phyloP scores from a whole-genome alignment of 1,284 basidiomycete genomes.

The Sanghuangporus sanghuang region DNA sequence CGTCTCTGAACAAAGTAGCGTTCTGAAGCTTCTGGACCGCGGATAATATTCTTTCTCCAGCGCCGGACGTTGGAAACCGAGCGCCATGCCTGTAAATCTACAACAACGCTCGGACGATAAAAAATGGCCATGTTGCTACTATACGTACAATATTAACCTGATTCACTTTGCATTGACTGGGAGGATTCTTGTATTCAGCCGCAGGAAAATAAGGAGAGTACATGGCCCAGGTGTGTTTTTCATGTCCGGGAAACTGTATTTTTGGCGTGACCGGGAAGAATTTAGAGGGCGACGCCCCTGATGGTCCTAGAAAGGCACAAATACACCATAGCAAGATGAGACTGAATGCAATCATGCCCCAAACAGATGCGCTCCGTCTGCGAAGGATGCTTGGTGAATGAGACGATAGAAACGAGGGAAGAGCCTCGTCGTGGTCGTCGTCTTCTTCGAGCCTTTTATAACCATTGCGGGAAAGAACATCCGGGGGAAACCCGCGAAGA shows the following conservation, averaged over 20 bases:
- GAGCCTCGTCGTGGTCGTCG: not conserved
- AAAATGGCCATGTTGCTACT: conserved; percentile 5
- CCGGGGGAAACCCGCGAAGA: not conserved
- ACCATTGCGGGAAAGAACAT: not conserved
- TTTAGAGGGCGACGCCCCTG: not conserved
- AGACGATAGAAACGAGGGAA: not conserved
- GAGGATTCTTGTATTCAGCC: conserved; percentile 41
- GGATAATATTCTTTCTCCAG: conserved; percentile 39
- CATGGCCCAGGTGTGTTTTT: conserved; percentile 43
- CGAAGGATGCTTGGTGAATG: not conserved
- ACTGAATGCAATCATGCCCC: not conserved
- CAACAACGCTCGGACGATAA: conserved; percentile 16
- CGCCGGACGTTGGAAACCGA: conserved; percentile 63
- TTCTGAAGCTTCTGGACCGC: conserved; percentile 50
- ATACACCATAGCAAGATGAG: not conserved
- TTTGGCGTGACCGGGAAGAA: conserved; percentile 11
- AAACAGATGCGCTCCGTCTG: not conserved
- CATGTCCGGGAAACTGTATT: conserved; percentile 18
- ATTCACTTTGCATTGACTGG: conserved; percentile 43
- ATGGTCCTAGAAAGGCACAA: no score
- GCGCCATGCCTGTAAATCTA: conserved; percentile 84
- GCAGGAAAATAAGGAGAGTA: conserved; percentile 57
- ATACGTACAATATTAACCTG: conserved; percentile 61
- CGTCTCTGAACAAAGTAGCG: conserved; percentile 39
- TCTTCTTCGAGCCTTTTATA: not conserved